phyloP scores from a whole-genome alignment of 2,329 filamentous ascomycete genomes.

The Arthroderma sp. region DNA sequence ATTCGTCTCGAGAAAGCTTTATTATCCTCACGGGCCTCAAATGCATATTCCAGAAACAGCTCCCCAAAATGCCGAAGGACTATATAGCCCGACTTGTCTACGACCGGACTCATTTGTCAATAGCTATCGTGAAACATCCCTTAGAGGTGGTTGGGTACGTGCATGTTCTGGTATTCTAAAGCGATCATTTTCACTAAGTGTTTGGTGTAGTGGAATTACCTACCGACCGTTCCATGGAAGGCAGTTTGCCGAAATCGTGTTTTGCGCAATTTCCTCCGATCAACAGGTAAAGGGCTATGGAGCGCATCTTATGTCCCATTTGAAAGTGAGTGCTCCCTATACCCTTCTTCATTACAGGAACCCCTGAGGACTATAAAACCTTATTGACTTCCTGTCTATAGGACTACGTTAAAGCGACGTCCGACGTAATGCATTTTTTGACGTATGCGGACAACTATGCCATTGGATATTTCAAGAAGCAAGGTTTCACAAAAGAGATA shows the following conservation, averaged over 20 bases:
- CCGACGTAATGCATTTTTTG: conserved; percentile 94
- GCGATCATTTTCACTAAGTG: conserved; percentile 12
- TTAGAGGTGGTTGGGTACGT: conserved; percentile 68
- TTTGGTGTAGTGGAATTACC: conserved; percentile 63
- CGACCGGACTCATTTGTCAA: conserved; percentile 88
- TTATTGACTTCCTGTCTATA: conserved; percentile 13
- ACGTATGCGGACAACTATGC: conserved; percentile 99
- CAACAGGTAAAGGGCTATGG: conserved; percentile 99
- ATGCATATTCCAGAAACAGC: conserved; percentile 95
- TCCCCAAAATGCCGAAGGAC: conserved; percentile 98
- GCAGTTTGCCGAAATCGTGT: conserved; percentile 94
- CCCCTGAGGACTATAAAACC: neutral
- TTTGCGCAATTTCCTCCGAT: conserved; percentile 93
- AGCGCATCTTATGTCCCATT: conserved; percentile 91
- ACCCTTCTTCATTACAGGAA: neutral
- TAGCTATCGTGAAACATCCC: conserved; percentile 94
- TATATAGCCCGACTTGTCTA: conserved; percentile 97
- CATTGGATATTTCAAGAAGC: conserved; percentile 98
- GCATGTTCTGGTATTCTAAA: neutral
- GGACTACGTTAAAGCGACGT: conserved; percentile 94
- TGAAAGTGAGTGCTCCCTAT: conserved; percentile 49
- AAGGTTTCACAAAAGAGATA: conserved; percentile 97
- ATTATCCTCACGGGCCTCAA: conserved; percentile 94
- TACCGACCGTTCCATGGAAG: conserved; percentile 88
- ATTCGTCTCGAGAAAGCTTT: conserved; percentile 71